A percentile compares a stretch with the other conserved stretches of the same genome.
Conservation (phyloP, 2,329 filamentous ascomycete genomes). For the Dothistroma pini region DNA sequence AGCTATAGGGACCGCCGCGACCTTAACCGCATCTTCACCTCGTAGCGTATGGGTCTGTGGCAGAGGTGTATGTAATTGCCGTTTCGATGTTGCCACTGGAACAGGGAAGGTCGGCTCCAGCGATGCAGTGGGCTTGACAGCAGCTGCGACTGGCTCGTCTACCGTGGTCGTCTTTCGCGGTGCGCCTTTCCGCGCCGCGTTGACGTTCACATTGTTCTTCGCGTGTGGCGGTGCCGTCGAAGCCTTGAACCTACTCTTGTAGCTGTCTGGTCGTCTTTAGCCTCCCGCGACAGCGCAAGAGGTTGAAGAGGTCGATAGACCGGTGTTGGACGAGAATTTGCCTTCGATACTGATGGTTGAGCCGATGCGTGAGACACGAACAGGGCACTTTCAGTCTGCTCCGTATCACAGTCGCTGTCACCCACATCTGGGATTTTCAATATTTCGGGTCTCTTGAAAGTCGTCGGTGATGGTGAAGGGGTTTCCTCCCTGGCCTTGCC, state of each 20-base stretch:
- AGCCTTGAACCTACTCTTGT: background rate
- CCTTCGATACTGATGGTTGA: background rate
- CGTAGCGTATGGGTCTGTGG: background rate
- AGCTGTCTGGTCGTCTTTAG: background rate
- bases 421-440: background rate
- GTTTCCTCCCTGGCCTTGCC: background rate
- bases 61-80: background rate
- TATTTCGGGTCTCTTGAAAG: background rate
- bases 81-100: background rate
- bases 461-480: background rate
- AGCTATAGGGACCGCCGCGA: background rate
- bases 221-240: background rate
- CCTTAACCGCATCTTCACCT: background rate
- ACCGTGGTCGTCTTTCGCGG: background rate
- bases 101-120: background rate
- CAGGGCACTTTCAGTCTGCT: background rate
- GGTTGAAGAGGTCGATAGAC: background rate
- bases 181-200: background rate
- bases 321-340: slow-evolving; percentile 4
- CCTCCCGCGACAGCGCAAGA: background rate
- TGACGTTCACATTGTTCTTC: background rate
- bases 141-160: background rate
- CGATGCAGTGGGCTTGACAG: background rate
- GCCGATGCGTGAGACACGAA: background rate
- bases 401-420: background rate